Evolutionary conservation across 768 basidiomycete genomes (phyloP).

Genomic region (Pisolithus marmoratus): DNA sequence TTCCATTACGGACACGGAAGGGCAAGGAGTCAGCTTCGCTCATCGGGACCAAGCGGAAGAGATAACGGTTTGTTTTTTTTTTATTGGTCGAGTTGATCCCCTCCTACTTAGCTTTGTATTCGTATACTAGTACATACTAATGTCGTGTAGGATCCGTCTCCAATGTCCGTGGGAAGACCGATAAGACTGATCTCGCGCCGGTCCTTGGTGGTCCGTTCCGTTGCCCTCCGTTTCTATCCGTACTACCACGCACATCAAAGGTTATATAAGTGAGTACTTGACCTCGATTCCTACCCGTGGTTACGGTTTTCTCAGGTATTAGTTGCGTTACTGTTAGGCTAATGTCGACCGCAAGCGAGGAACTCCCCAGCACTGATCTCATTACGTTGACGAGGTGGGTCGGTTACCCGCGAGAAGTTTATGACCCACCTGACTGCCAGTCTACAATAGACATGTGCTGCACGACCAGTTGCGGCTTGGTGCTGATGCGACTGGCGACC

Average conservation of each 20-base stretch:
- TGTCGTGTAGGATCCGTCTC: slow-evolving; percentile 6
- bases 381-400: slow-evolving; percentile 88
- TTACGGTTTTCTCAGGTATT: background rate
- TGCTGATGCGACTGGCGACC: slow-evolving; percentile 80
- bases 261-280: slow-evolving; percentile 2
- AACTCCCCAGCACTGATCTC: slow-evolving; percentile 76
- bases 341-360: slow-evolving; percentile 38
- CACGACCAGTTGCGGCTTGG: slow-evolving; percentile 81
- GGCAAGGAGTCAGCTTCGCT: slow-evolving; percentile 45
- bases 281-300: background rate
- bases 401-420: background rate
- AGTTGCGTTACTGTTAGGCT: background rate
- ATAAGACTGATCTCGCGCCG: slow-evolving; percentile 5
- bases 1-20: slow-evolving; percentile 65
- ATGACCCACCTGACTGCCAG: background rate
- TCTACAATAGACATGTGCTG: slow-evolving; percentile 68
- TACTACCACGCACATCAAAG: background rate
- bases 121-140: slow-evolving; percentile 14
- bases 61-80: slow-evolving; percentile 33
- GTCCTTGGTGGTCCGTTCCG: slow-evolving; percentile 4
- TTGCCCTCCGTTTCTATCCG: slow-evolving; percentile 18
- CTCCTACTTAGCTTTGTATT: slow-evolving; percentile 2
- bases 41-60: slow-evolving; percentile 59
- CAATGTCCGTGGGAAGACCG: slow-evolving; percentile 18
- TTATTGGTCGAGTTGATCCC: background rate